These are phyloP conservation scores for Eucalyptus grandis DNA, from an alignment of 345 rosid species.

Conservation along the genomic window DNA sequence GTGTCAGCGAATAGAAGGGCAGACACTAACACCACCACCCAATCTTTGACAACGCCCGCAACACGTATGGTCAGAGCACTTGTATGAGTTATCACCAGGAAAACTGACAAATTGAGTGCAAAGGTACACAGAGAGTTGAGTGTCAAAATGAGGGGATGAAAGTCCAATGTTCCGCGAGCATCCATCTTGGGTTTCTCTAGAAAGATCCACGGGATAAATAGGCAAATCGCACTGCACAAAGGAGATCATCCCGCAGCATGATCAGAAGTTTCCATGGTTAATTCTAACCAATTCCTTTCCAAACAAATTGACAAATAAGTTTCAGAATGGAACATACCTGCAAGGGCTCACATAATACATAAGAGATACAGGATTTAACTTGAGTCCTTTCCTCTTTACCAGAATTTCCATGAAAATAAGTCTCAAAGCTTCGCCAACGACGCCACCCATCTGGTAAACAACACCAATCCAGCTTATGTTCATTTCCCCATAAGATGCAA, in stretches of 20 bases:
- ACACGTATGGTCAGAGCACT: constrained; percentile 98
- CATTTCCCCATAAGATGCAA: constrained; percentile 91
- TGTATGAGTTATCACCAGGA: constrained; percentile 91
- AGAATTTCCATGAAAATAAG: constrained; percentile 93
- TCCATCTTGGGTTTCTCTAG: constrained; percentile 91
- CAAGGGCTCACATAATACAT: constrained; percentile 98
- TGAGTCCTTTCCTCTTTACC: constrained; percentile 92
- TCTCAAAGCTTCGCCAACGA: constrained; percentile 85
- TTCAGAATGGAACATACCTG: constrained; percentile 40
- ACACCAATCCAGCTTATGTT: constrained; percentile 94
- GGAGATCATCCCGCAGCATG: neutral
- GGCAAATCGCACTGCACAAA: constrained; percentile 66
- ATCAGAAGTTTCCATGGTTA: neutral
- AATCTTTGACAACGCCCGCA: constrained; percentile 98
- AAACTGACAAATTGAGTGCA: constrained; percentile 95
- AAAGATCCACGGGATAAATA: constrained; percentile 92
- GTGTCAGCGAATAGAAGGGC: constrained; percentile 90
- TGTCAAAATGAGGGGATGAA: constrained; percentile 48
- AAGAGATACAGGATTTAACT: constrained; percentile 77
- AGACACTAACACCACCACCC: constrained; percentile 93
- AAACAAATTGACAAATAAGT: neutral
- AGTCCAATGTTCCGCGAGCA: constrained; percentile 57
- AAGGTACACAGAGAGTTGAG: constrained; percentile 92
- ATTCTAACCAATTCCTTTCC: neutral
- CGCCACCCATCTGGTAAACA: constrained; percentile 99